These are phyloP conservation scores for Skeletonema costatum DNA, from an alignment of 108 stramenopile genomes.

Conservation along the genomic window DNA sequence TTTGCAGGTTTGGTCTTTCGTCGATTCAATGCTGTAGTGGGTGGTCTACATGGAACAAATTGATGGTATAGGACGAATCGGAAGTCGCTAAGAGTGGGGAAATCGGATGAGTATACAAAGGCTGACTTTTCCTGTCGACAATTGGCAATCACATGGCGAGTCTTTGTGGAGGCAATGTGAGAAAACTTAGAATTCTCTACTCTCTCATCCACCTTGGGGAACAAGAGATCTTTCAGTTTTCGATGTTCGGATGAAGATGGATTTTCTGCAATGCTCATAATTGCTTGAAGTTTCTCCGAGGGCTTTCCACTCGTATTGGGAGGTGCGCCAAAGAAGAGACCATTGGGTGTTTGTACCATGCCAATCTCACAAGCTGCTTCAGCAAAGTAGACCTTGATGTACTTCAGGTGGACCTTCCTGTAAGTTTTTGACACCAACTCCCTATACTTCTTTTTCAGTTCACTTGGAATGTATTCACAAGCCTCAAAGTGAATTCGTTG, in stretches of 20 bases:
- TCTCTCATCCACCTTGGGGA: constrained; percentile 1
- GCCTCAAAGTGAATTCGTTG: background rate
- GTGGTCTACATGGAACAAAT: constrained; percentile 3
- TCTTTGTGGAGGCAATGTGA: background rate
- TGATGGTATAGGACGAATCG: constrained; percentile 12
- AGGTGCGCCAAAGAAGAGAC: too few relatives aligned
- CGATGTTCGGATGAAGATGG: background rate
- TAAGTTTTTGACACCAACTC: background rate
- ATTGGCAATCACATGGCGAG: constrained; percentile 5
- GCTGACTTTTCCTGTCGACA: background rate
- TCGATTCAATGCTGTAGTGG: background rate
- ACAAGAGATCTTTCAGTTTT: background rate
- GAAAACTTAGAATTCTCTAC: background rate
- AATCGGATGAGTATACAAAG: constrained; percentile 7
- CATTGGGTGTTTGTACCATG: too few relatives aligned
- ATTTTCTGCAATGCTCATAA: constrained; percentile 4
- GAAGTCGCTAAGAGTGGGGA: constrained; percentile 4
- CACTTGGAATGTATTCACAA: background rate
- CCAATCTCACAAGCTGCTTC: constrained; percentile 1
- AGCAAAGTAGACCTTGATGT: constrained; percentile 9
- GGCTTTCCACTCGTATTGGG: background rate
- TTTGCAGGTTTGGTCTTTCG: background rate
- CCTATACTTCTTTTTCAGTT: background rate
- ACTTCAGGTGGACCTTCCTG: constrained; percentile 3
- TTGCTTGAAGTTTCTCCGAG: constrained; percentile 4